A percentile compares a stretch with the other conserved stretches of the same genome.
These are phyloP conservation scores for Poa pratensis DNA, from an alignment of 176 grass and related monocot species.

Conservation along the genomic window DNA sequence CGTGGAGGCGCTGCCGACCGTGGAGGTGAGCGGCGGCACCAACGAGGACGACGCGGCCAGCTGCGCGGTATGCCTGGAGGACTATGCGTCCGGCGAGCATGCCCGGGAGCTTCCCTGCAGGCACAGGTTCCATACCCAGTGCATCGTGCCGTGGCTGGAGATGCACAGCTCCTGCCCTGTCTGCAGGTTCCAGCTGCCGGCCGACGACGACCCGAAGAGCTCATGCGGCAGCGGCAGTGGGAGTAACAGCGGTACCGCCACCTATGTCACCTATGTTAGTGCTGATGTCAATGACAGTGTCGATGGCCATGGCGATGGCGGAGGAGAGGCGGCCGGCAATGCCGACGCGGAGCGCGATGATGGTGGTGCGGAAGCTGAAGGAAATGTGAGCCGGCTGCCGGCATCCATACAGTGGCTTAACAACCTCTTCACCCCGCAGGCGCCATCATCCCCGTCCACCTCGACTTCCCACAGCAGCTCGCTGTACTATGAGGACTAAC, in stretches of 20 bases:
- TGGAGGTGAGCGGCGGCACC: constrained; percentile 34
- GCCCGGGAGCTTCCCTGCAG: constrained; percentile 83
- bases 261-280: constrained; percentile 29
- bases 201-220: constrained; percentile 54
- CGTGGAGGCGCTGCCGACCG: constrained; percentile 70
- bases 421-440: constrained; percentile 30
- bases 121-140: constrained; percentile 76
- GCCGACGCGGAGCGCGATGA: constrained; percentile 37
- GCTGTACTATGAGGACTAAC: constrained; percentile 40
- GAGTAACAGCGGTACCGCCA: background rate
- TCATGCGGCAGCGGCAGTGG: constrained; percentile 38
- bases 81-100: constrained; percentile 59
- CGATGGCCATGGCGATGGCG: constrained; percentile 32
- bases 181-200: constrained; percentile 76
- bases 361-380: background rate
- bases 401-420: constrained; percentile 44
- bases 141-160: constrained; percentile 89
- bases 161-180: constrained; percentile 90
- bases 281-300: background rate
- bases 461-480: constrained; percentile 39
- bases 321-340: constrained; percentile 17
- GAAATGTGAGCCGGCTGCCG: constrained; percentile 34
- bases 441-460: constrained; percentile 11
- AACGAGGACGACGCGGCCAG: constrained; percentile 42
- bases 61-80: constrained; percentile 89